Evolutionary conservation across 139 green algal species (phyloP), one percentile per base, ranked within the genome.

Genomic region (Microglena sp.): DNA sequence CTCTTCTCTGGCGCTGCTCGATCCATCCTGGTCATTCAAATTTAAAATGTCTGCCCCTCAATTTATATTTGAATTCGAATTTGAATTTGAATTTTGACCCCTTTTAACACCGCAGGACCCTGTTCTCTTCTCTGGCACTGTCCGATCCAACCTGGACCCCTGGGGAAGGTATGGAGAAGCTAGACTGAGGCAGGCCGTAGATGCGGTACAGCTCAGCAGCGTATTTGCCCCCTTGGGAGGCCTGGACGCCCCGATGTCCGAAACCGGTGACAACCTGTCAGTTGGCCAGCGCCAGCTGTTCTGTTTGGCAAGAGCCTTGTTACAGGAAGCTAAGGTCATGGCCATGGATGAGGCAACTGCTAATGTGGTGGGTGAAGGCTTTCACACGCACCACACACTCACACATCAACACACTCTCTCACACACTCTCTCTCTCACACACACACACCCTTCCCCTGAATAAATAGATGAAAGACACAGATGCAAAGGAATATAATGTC

Each of bases 111-210:
- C 75, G 77, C 60, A 72, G 81, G 90, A 89, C 35, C 87, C 85
- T 0, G 70, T 95, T 31, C 60, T 95, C 27, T 96, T 96, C 64
- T 74, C 64, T 24, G 89, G 86, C 34, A 90, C 69, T 18, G 36
- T 94, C 36, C 75, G 87, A 5, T 71, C 67, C 67, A 97, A 96
- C 76, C 78, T 97, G 58, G 90, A 96, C 71, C 90, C 90, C 2
- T 92, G 83, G 60, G 62, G 69, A 27, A 32, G 50, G 7, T 69
- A 89, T 69, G 62, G 33, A 5, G 89, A 95, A 34, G 66, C 30
- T 0, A 69, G 78, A 62, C 67, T 95, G 54, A 94, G 82, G 90
- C 71, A 83, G 32, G 78, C 82, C 15, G 72, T 95, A 40, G 61
- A 55, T 6, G 59, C 81, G 7, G 88, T 87, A 29, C 71, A 76